Percentiles rank a stretch among this genome's conserved stretches.
Evolutionary conservation across 768 basidiomycete genomes (phyloP).

Genomic region (Hygrophorus russula): DNA sequence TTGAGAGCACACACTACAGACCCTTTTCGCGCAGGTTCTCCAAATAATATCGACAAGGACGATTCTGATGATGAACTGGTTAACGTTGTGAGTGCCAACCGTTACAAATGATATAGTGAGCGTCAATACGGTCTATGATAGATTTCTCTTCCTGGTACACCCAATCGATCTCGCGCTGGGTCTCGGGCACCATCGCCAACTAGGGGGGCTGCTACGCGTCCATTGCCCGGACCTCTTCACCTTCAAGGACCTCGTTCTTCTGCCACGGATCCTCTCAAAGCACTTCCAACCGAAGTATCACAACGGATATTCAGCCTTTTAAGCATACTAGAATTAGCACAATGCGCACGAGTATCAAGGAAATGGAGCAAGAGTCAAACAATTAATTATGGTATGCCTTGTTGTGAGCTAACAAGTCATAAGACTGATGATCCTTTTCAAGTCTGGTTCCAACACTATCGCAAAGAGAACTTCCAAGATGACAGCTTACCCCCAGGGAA

Average conservation of each 20-base stretch:
- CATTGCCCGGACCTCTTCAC: slow-evolving; percentile 36
- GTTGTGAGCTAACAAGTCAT: not conserved
- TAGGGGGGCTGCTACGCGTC: slow-evolving; percentile 32
- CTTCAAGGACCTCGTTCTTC: slow-evolving; percentile 18
- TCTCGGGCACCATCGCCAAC: slow-evolving; percentile 30
- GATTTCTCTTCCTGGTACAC: slow-evolving; percentile 62
- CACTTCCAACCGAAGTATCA: slow-evolving; percentile 70
- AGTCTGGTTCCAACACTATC: slow-evolving; percentile 95
- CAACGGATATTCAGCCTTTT: slow-evolving; percentile 67
- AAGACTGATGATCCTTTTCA: not conserved
- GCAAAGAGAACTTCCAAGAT: slow-evolving; percentile 81
- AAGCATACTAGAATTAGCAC: slow-evolving; percentile 53
- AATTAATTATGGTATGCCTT: slow-evolving; percentile 68
- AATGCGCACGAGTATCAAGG: slow-evolving; percentile 70
- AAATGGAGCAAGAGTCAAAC: slow-evolving; percentile 89
- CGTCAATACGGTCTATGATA: slow-evolving; percentile 18
- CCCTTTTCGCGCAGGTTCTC: slow-evolving; percentile 14
- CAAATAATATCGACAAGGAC: slow-evolving; percentile 24
- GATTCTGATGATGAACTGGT: slow-evolving; percentile 59
- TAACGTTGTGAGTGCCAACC: slow-evolving; percentile 46
- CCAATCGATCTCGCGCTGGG: slow-evolving; percentile 49
- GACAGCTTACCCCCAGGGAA: slow-evolving; percentile 69
- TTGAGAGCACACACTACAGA: slow-evolving; percentile 42
- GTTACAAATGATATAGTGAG: not conserved
- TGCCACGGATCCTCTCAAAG: slow-evolving; percentile 49